Evolutionary conservation across 2,329 filamentous ascomycete genomes (phyloP), one percentile per base, ranked within the genome.

Genomic region (Aspergillus sergii): DNA sequence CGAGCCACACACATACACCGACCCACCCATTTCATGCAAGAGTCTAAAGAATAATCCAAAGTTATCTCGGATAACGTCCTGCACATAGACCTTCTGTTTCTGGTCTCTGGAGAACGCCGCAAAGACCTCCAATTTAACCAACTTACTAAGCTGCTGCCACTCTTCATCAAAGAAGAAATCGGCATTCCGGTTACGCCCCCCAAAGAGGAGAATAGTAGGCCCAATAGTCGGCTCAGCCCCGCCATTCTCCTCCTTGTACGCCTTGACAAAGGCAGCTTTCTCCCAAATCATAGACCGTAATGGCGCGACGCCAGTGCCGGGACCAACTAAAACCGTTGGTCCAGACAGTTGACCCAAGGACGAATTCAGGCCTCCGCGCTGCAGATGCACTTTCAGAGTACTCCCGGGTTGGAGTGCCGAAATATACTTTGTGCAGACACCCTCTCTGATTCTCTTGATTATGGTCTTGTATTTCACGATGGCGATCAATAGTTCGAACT

Each of bases 391-490:
- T 28, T 78, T 83, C 19, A 97, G 79, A 0, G 78, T 76, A 11
- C 88, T 87, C 1, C 85, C 85, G 0, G 82, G 79, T 5, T 78
- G 76, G 0, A 98, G 83, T 5, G 84, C 82, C 23, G 90, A 85
- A 21, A 98, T 84, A 74, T 97, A 98, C 28, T 92, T 87, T 6
- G 95, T 97, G 77, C 94, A 97, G 55, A 99, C 89, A 1, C 95
- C 95, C 72, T 94, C 86, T 21, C 95, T 87, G 3, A 91, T 89
- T 65, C 91, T 90, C 72, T 91, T 92, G 64, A 97, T 91, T 32
- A 97, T 88, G 1, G 94, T 97, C 66, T 89, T 88, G 77, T 97
- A 98, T 74, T 94, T 93, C 64, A 99, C 94, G 61, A 98, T 89
- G 0, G 95, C 94, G 48, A 94, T 86, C 4, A 96, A 81, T 4